Base-by-base conservation (phyloP, 225 moss, liverwort and hornwort species). In the Pseudoscleropodium purum region DNA sequence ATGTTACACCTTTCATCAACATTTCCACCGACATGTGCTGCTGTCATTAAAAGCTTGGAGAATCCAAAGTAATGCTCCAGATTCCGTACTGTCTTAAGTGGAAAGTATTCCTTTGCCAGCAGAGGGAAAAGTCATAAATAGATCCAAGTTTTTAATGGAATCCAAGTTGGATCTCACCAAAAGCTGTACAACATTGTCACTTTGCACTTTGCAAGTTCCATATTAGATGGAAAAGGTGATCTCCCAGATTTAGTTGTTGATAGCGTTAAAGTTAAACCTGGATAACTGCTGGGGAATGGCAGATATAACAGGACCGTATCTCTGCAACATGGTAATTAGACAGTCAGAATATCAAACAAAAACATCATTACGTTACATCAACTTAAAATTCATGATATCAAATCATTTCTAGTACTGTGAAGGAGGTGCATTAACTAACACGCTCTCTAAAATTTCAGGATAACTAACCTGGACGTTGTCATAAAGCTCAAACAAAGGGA, bases 231-330 rank as follows among this genome's bases (percentile, higher is more conserved):
- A 89, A 84, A 84, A 81, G 75, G 65, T 66, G 65, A 69, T 27
- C 79, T 52, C 75, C 59, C 57, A 82, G 72, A 66, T 89, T 83
- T 84, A 99, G 86, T 96, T 97, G 94, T 99, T 97, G 91, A 99
- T 97, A 62, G 97, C 95, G 84, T 97, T 97, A 91, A 99, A 99
- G 86, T 99, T 99, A 85, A 99, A 99, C 93, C 97, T 93, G 52
- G 99, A 99, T 82, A 99, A 92, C 92, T 99, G 99, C 92, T 99
- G 97, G 62, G 99, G 97, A 86, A 99, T 99, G 26, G 99, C 99
- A 84, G 99, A 99, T 91, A 99, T 99, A 73, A 99, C 99, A 83
- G 99, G 99, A 62, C 99, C 99, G 83, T 99, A 99, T 92, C 99
- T 97, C 99, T 99, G 99, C 91, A 90, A 79, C 82, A 92, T 13